Percentiles rank a stretch among this genome's conserved stretches.
Conservation (phyloP, 352 stramenopile species). For the Phytophthora sp. region DNA sequence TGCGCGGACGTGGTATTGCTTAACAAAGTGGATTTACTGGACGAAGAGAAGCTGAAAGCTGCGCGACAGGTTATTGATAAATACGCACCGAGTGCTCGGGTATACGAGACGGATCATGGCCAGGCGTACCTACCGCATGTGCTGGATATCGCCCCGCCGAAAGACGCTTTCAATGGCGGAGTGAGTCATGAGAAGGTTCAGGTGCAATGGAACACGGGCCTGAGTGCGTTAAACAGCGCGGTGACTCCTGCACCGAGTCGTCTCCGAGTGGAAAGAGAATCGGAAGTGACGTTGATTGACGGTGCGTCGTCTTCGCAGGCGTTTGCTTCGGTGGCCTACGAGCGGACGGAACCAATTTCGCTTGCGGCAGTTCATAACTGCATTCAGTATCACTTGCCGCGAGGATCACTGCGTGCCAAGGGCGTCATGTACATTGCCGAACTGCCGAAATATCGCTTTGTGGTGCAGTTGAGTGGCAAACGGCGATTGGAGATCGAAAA, state of each 20-base stretch:
- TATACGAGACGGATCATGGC: constrained; percentile 74
- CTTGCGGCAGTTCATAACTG: constrained; percentile 62
- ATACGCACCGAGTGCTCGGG: constrained; percentile 56
- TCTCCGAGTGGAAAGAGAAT: constrained; percentile 35
- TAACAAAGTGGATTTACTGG: constrained; percentile 83
- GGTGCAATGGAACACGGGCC: constrained; percentile 62
- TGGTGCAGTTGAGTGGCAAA: constrained; percentile 76
- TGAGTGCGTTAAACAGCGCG: constrained; percentile 34
- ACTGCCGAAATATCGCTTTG: constrained; percentile 61
- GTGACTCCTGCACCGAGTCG: constrained; percentile 35
- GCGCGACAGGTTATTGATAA: constrained; percentile 45
- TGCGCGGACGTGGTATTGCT: constrained; percentile 81
- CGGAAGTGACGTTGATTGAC: neutral
- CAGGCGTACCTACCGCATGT: constrained; percentile 74
- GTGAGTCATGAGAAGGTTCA: constrained; percentile 74
- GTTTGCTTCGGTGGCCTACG: constrained; percentile 60
- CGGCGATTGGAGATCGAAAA: constrained; percentile 72
- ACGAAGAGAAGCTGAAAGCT: constrained; percentile 29
- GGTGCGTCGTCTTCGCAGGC: neutral
- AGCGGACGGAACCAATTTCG: constrained; percentile 43
- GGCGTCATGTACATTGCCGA: constrained; percentile 72
- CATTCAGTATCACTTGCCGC: constrained; percentile 44
- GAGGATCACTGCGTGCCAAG: constrained; percentile 58
- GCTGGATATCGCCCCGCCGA: constrained; percentile 69
- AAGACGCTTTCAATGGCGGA: constrained; percentile 49